phyloP scores from a whole-genome alignment of 1,139 yeast genomes.

The Lodderomyces jiufengensis region DNA sequence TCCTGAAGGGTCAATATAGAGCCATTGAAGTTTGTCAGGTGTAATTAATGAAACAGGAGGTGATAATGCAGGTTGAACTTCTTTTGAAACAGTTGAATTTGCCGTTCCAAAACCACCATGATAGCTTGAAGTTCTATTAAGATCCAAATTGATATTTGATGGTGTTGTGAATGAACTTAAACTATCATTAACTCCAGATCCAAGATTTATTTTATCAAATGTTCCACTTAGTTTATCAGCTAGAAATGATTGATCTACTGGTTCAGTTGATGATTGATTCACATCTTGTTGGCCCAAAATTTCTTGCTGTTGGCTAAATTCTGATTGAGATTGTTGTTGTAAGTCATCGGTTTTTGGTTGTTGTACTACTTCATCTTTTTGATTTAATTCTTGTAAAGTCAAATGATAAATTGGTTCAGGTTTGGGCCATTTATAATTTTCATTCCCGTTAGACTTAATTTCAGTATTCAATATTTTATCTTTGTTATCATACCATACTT shows the following conservation, averaged over 20 bases:
- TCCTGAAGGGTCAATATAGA: constrained; percentile 67
- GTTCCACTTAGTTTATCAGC: not conserved
- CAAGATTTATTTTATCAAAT: constrained; percentile 9
- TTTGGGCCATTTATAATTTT: constrained; percentile 27
- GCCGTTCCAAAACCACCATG: constrained; percentile 1
- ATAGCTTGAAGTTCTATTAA: constrained; percentile 1
- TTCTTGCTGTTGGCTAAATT: not conserved
- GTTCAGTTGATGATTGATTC: not conserved
- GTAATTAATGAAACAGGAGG: constrained; percentile 16
- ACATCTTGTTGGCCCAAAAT: not conserved
- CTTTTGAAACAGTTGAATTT: not conserved
- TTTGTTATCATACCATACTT: constrained; percentile 49
- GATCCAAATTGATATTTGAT: not conserved
- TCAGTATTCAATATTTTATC: constrained; percentile 25
- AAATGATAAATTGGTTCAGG: constrained; percentile 39
- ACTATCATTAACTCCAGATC: not conserved
- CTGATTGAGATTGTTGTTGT: not conserved
- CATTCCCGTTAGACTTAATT: constrained; percentile 24
- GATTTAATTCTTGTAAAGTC: constrained; percentile 20
- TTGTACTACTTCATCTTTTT: not conserved
- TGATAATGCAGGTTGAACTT: constrained; percentile 19
- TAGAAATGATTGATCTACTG: not conserved
- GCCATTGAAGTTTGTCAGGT: constrained; percentile 57
- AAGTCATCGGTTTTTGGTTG: not conserved
- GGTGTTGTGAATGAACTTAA: not conserved